Evolutionary conservation across 139 green algal genomes (phyloP).

Genomic region (Coccomyxa sp.): DNA sequence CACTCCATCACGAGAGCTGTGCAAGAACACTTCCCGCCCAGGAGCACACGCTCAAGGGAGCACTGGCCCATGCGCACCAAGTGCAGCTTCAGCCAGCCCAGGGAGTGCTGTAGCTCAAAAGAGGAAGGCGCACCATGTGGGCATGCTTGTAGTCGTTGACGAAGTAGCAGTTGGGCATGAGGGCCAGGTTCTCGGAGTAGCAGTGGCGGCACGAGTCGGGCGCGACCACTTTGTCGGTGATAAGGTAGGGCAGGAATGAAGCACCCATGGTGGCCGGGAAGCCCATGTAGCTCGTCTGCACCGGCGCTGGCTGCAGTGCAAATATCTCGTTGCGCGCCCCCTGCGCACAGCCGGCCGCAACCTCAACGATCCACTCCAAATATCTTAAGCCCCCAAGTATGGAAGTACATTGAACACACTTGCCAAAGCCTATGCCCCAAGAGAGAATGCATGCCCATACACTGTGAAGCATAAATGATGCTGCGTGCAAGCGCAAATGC

Average conservation of each 20-base stretch:
- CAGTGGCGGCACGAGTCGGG: constrained; percentile 48
- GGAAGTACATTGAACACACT: neutral
- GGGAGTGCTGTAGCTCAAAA: no score
- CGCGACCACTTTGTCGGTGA: constrained; percentile 73
- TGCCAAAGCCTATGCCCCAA: neutral
- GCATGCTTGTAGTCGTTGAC: constrained; percentile 87
- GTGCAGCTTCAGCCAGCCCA: no score
- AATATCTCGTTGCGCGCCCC: constrained; percentile 91
- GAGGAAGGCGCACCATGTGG: constrained; percentile 21
- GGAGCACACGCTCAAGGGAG: no score
- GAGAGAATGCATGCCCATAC: neutral
- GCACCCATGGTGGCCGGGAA: constrained; percentile 79
- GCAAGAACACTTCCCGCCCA: no score
- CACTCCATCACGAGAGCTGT: no score
- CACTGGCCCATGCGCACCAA: no score
- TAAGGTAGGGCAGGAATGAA: constrained; percentile 78
- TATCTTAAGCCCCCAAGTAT: neutral
- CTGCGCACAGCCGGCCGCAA: neutral
- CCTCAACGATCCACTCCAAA: neutral
- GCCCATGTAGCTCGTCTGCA: constrained; percentile 82
- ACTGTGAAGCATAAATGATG: neutral
- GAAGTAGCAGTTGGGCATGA: constrained; percentile 92
- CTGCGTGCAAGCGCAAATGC: no score
- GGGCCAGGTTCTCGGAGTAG: constrained; percentile 78
- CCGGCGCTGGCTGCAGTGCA: constrained; percentile 74